Percentiles rank a stretch among this genome's conserved stretches.
Conservation (phyloP, 2,329 filamentous ascomycete species). For the Exophiala aquamarina region DNA sequence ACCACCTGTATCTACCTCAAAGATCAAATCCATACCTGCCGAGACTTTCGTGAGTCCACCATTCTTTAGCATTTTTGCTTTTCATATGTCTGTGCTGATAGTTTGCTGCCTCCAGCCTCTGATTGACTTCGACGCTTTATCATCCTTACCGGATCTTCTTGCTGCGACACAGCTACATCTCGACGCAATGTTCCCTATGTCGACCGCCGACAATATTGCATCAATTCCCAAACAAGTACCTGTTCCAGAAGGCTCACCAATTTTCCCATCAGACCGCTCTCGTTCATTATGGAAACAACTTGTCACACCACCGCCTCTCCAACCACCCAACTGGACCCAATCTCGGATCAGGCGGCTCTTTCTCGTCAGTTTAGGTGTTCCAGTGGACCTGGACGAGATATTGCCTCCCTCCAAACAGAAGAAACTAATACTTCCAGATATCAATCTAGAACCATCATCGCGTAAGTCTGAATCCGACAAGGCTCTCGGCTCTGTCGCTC, state of each 20-base stretch:
- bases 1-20: slow-evolving; percentile 33
- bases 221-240: slow-evolving; percentile 39
- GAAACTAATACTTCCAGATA: slow-evolving; percentile 89
- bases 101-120: slow-evolving; percentile 25
- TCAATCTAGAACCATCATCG: slow-evolving; percentile 57
- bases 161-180: slow-evolving; percentile 40
- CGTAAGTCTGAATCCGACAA: slow-evolving; percentile 58
- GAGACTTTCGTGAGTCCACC: slow-evolving; percentile 26
- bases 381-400: slow-evolving; percentile 95
- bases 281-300: slow-evolving; percentile 95
- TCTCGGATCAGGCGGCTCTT: slow-evolving; percentile 93
- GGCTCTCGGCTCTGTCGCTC: slow-evolving; percentile 41
- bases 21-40: slow-evolving; percentile 18
- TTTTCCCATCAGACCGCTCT: slow-evolving; percentile 82
- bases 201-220: slow-evolving; percentile 33
- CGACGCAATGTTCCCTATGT: slow-evolving; percentile 45
- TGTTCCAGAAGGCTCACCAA: slow-evolving; percentile 48
- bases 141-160: slow-evolving; percentile 43
- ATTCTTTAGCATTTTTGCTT: slow-evolving; percentile 28
- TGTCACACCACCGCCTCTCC: slow-evolving; percentile 87
- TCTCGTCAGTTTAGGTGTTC: slow-evolving; percentile 90
- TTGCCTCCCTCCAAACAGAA: slow-evolving; percentile 96
- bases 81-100: slow-evolving; percentile 3
- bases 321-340: slow-evolving; percentile 96
- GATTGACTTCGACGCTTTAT: slow-evolving; percentile 56